Percentiles rank a stretch among this genome's conserved stretches.
These are phyloP conservation scores for Dionaea muscipula DNA, from an alignment of 179 eudicot genomes.

Conservation along the genomic window DNA sequence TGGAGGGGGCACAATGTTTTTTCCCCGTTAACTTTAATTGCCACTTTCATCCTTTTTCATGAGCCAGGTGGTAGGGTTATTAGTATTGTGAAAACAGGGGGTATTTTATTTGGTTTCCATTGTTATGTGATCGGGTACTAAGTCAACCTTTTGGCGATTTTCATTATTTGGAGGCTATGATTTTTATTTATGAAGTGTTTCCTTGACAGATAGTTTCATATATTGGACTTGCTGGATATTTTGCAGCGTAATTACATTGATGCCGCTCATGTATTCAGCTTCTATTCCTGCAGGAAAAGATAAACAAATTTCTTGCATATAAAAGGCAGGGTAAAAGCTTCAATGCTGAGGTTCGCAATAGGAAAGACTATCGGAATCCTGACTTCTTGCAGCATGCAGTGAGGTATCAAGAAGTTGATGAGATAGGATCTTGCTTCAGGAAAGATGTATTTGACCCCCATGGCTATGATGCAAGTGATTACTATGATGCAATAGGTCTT, in stretches of 20 bases:
- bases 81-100: too few relatives aligned
- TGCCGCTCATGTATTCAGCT: not conserved
- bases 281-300: constrained; percentile 47
- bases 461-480: constrained; percentile 85
- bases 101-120: too few relatives aligned
- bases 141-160: too few relatives aligned
- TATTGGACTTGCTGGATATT: not conserved
- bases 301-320: constrained; percentile 55
- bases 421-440: constrained; percentile 83
- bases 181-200: too few relatives aligned
- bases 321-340: constrained; percentile 72
- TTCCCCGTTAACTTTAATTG: too few relatives aligned
- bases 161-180: too few relatives aligned
- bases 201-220: not conserved
- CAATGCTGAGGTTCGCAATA: constrained; percentile 86
- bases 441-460: constrained; percentile 95
- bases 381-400: constrained; percentile 96
- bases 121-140: too few relatives aligned
- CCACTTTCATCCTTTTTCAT: too few relatives aligned
- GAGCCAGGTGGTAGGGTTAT: too few relatives aligned
- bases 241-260: not conserved
- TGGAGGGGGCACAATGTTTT: too few relatives aligned
- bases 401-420: constrained; percentile 91
- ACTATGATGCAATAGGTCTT: constrained; percentile 74
- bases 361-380: constrained; percentile 91